phyloP scores from a whole-genome alignment of 805 yeast genomes.

The Candida ficus region DNA sequence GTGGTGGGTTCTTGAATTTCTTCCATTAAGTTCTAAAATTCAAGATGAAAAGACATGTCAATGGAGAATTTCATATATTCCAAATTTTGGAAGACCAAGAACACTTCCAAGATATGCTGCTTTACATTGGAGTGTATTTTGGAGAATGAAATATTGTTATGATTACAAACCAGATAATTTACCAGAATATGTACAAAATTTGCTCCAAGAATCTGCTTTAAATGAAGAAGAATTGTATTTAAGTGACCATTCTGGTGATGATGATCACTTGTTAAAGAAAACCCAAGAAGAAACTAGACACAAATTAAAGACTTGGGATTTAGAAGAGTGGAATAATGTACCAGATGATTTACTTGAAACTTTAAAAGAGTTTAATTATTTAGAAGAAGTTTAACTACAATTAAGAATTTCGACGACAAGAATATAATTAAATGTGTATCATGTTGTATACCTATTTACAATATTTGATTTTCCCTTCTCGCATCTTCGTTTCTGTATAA shows the following conservation, averaged over 20 bases:
- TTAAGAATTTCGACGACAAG: not conserved
- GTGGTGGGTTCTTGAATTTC: constrained; percentile 61
- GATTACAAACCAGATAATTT: constrained; percentile 43
- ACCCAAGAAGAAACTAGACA: constrained; percentile 12
- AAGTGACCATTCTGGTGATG: constrained; percentile 4
- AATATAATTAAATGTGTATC: constrained; percentile 9
- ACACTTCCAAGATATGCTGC: constrained; percentile 41
- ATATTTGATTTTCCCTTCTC: not conserved
- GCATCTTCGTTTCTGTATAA: not conserved
- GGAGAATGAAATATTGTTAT: constrained; percentile 43
- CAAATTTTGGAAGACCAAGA: constrained; percentile 53
- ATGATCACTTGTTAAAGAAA: constrained; percentile 10
- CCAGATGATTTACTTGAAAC: constrained; percentile 31
- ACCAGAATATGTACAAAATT: constrained; percentile 29
- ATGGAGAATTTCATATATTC: constrained; percentile 46
- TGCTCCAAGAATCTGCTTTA: not conserved
- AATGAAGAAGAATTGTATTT: not conserved
- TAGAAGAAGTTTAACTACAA: not conserved
- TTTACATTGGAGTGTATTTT: constrained; percentile 61
- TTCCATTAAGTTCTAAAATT: constrained; percentile 52
- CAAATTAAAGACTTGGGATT: constrained; percentile 25
- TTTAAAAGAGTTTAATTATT: constrained; percentile 9
- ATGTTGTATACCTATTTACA: constrained; percentile 10
- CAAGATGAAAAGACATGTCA: constrained; percentile 39
- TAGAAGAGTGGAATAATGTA: constrained; percentile 24